Conservation (phyloP, 768 basidiomycete genomes). For the Tulasnella sp. region DNA sequence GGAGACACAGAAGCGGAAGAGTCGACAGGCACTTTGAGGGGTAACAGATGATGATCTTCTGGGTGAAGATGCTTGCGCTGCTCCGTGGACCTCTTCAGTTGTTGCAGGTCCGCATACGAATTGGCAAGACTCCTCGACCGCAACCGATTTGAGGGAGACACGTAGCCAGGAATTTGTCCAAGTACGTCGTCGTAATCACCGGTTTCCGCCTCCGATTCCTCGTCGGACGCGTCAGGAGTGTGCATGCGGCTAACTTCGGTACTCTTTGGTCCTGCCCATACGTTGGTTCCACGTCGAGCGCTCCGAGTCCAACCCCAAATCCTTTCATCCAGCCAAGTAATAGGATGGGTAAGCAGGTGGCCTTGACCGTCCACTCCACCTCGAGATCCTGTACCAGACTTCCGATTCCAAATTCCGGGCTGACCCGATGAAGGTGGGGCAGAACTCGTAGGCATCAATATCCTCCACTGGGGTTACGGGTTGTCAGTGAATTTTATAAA, state of each 20-base stretch:
- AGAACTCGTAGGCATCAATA: constrained; percentile 79
- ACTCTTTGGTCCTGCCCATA: constrained; percentile 66
- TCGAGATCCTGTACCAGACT: constrained; percentile 58
- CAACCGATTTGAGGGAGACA: constrained; percentile 47
- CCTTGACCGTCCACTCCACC: constrained; percentile 87
- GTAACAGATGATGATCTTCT: neutral
- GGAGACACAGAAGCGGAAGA: constrained; percentile 40
- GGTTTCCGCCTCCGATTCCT: constrained; percentile 64
- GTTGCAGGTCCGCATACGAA: constrained; percentile 82
- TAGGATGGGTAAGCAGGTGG: constrained; percentile 82
- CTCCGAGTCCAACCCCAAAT: constrained; percentile 90
- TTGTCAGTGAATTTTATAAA: constrained; percentile 24
- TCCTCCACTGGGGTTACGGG: constrained; percentile 60
- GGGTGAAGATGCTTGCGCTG: constrained; percentile 27
- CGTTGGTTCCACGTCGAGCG: constrained; percentile 76
- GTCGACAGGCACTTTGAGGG: constrained; percentile 9
- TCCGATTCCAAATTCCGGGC: constrained; percentile 76
- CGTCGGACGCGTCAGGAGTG: constrained; percentile 79
- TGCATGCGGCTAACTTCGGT: constrained; percentile 57
- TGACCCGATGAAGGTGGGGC: constrained; percentile 78
- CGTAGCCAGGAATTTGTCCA: constrained; percentile 59
- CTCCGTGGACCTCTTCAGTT: constrained; percentile 45
- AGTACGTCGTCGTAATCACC: constrained; percentile 93
- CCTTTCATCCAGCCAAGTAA: constrained; percentile 84
- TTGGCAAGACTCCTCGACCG: constrained; percentile 63